Conservation (phyloP, 1,284 basidiomycete genomes). For the Cutaneotrichosporon arboriforme region DNA sequence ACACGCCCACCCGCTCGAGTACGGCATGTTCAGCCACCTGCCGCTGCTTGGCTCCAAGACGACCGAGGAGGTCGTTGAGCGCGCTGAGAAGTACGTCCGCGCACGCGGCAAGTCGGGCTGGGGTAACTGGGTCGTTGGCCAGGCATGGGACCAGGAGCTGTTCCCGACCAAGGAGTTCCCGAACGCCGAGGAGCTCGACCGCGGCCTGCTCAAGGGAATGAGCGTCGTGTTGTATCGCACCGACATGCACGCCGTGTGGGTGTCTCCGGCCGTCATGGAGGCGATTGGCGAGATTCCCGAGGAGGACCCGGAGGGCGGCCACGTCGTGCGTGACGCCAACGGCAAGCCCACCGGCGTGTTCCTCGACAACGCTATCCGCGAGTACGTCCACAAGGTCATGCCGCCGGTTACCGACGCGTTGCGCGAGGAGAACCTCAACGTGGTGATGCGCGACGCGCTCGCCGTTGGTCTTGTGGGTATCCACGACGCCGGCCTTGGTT, state of each 20-base stretch:
- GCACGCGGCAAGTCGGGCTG: slow-evolving; percentile 52
- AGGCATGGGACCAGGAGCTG: slow-evolving; percentile 87
- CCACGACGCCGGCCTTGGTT: slow-evolving; percentile 66
- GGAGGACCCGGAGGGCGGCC: slow-evolving; percentile 63
- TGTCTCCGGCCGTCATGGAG: slow-evolving; percentile 61
- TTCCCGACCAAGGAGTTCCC: slow-evolving; percentile 63
- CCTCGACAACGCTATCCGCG: slow-evolving; percentile 43
- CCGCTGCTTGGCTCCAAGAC: slow-evolving; percentile 60
- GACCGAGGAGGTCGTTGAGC: slow-evolving; percentile 57
- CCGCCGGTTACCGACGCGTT: slow-evolving; percentile 61
- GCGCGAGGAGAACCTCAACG: slow-evolving; percentile 59
- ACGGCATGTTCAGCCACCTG: slow-evolving; percentile 55
- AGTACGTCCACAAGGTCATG: slow-evolving; percentile 45
- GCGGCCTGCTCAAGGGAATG: slow-evolving; percentile 60
- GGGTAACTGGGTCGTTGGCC: slow-evolving; percentile 70
- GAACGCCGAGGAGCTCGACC: slow-evolving; percentile 64
- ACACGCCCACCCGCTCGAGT: slow-evolving; percentile 55
- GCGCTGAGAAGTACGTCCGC: slow-evolving; percentile 60
- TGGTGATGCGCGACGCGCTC: slow-evolving; percentile 62
- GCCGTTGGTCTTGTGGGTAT: slow-evolving; percentile 71
- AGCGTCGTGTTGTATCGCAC: slow-evolving; percentile 67
- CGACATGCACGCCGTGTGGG: slow-evolving; percentile 81
- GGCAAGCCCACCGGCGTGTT: slow-evolving; percentile 67
- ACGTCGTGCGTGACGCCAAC: slow-evolving; percentile 60
- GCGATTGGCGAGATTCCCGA: slow-evolving; percentile 56